phyloP scores from a whole-genome alignment of 352 stramenopile genomes.

The Phytophthora quininea region DNA sequence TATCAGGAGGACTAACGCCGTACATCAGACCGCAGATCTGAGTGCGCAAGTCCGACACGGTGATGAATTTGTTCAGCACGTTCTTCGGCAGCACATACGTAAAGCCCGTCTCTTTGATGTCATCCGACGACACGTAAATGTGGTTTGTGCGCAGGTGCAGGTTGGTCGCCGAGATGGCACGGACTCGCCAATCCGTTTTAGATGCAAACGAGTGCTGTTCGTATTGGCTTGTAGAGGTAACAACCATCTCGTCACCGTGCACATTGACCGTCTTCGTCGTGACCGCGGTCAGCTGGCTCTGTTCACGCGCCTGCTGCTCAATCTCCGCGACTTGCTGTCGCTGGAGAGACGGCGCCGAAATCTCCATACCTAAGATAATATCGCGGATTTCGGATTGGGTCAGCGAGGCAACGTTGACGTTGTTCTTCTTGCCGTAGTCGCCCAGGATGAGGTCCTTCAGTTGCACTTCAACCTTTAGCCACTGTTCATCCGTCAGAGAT shows the following conservation, averaged over 20 bases:
- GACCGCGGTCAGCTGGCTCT: slow-evolving; percentile 98
- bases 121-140: slow-evolving; percentile 99
- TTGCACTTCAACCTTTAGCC: slow-evolving; percentile 99
- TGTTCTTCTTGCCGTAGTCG: slow-evolving; percentile 99
- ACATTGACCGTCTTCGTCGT: slow-evolving; percentile 99
- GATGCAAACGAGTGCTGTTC: slow-evolving; percentile 99
- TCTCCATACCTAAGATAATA: slow-evolving; percentile 99
- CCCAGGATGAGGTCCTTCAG: slow-evolving; percentile 99
- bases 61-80: slow-evolving; percentile 99
- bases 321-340: slow-evolving; percentile 99
- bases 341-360: slow-evolving; percentile 98
- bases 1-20: slow-evolving; percentile 97
- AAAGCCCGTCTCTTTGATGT: slow-evolving; percentile 97
- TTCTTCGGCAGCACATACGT: slow-evolving; percentile 99
- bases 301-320: slow-evolving; percentile 98
- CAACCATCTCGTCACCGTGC: slow-evolving; percentile 99
- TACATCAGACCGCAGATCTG: slow-evolving; percentile 99
- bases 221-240: slow-evolving; percentile 99
- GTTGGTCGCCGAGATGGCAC: slow-evolving; percentile 99
- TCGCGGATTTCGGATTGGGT: slow-evolving; percentile 99
- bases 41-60: slow-evolving; percentile 96
- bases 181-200: slow-evolving; percentile 99
- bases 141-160: slow-evolving; percentile 99
- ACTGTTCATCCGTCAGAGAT: slow-evolving; percentile 98
- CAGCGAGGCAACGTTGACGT: slow-evolving; percentile 99